Evolutionary conservation across 768 basidiomycete species (phyloP).

Genomic region (Trametes maxima): DNA sequence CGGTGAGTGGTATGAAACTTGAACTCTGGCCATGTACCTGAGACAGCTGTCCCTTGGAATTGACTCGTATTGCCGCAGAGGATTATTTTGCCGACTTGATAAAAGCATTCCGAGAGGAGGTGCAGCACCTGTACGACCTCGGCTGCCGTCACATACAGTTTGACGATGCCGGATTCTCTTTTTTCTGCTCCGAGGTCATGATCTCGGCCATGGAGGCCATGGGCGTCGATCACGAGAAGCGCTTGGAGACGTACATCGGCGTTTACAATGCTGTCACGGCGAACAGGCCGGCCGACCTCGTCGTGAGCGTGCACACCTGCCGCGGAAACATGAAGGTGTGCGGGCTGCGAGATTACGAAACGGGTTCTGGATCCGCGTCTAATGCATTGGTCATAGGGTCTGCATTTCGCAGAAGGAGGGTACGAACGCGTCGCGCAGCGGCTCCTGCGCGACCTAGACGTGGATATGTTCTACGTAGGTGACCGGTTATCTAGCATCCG

Average conservation of each 20-base stretch:
- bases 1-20: constrained; percentile 37
- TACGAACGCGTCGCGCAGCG: constrained; percentile 55
- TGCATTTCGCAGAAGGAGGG: constrained; percentile 61
- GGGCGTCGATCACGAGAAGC: constrained; percentile 59
- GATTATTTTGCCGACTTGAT: constrained; percentile 53
- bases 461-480: constrained; percentile 50
- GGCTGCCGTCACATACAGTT: constrained; percentile 48
- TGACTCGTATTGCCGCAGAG: constrained; percentile 19
- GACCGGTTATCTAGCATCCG: neutral
- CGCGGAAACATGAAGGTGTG: constrained; percentile 42
- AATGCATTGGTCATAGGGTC: constrained; percentile 47
- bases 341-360: constrained; percentile 4
- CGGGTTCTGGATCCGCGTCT: neutral
- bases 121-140: constrained; percentile 45
- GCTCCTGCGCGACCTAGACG: constrained; percentile 58
- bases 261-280: constrained; percentile 60
- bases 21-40: constrained; percentile 10
- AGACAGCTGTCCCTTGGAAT: neutral
- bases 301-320: constrained; percentile 60
- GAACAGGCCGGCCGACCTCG: constrained; percentile 53
- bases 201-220: constrained; percentile 56
- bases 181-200: constrained; percentile 63
- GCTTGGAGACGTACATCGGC: constrained; percentile 64
- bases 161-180: constrained; percentile 51
- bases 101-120: constrained; percentile 47